A percentile compares a stretch with the other conserved stretches of the same genome.
Conservation (phyloP, 345 rosid genomes). For the Camelina neglecta region DNA sequence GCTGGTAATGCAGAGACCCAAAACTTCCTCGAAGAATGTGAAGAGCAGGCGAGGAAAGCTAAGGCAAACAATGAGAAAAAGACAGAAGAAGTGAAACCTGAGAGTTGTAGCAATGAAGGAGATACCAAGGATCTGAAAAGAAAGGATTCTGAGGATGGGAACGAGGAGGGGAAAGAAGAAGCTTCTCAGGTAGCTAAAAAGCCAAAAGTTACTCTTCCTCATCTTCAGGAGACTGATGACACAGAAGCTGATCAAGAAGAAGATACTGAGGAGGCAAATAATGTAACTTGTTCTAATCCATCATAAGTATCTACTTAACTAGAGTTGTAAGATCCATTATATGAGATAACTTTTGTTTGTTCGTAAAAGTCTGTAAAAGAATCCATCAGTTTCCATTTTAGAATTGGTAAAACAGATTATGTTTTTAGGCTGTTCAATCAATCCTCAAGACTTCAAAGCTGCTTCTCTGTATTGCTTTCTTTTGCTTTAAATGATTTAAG, state of each 20-base stretch:
- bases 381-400: conserved; percentile 8
- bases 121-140: conserved; percentile 41
- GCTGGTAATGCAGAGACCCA: conserved; percentile 61
- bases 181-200: conserved; percentile 53
- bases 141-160: conserved; percentile 45
- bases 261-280: conserved; percentile 35
- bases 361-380: neutral
- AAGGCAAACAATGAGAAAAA: conserved; percentile 42
- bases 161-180: conserved; percentile 60
- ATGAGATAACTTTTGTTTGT: conserved; percentile 6
- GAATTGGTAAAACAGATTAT: neutral
- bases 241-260: conserved; percentile 51
- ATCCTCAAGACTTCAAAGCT: neutral
- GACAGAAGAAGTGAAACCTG: conserved; percentile 48
- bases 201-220: conserved; percentile 67
- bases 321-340: conserved; percentile 21
- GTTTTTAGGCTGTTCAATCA: neutral
- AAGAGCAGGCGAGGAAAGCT: conserved; percentile 50
- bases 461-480: conserved; percentile 22
- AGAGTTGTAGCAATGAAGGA: conserved; percentile 39
- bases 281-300: conserved; percentile 20
- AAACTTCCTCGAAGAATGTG: conserved; percentile 60
- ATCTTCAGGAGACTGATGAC: conserved; percentile 72
- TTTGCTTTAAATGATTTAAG: conserved; percentile 24
- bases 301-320: conserved; percentile 26